Evolutionary conservation across 2,329 filamentous ascomycete species (phyloP).

Genomic region (Xylariales sp.): DNA sequence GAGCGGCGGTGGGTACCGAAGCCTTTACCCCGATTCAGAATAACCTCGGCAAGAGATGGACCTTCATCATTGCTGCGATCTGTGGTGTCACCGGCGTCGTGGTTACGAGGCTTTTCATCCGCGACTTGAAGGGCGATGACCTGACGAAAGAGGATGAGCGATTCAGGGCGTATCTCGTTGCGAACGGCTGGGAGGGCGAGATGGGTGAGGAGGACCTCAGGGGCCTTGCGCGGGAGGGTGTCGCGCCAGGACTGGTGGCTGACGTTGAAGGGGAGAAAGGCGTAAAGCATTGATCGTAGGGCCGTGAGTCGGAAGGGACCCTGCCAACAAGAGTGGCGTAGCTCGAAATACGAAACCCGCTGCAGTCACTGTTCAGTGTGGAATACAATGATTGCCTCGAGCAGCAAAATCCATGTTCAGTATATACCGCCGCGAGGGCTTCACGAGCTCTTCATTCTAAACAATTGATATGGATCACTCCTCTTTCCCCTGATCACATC

Average conservation of each 20-base stretch:
- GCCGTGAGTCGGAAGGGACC: too few species aligned
- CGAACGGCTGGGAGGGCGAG: conserved; percentile 40
- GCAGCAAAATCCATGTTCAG: too few species aligned
- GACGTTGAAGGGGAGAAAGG: conserved; percentile 4
- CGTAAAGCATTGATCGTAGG: background rate
- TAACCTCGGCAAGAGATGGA: conserved; percentile 42
- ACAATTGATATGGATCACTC: too few species aligned
- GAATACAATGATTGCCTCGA: too few species aligned
- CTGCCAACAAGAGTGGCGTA: too few species aligned
- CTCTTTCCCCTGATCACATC: too few species aligned
- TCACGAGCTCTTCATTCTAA: too few species aligned
- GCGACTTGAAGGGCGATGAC: conserved; percentile 40
- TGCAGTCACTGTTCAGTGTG: too few species aligned
- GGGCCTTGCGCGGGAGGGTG: conserved; percentile 5
- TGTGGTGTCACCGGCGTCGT: conserved; percentile 42
- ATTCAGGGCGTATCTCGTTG: conserved; percentile 38
- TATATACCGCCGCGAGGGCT: too few species aligned
- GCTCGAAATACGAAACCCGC: too few species aligned
- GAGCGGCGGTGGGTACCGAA: conserved; percentile 46
- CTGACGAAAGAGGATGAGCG: conserved; percentile 36
- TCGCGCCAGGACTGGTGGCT: conserved; percentile 5
- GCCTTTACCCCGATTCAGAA: conserved; percentile 43
- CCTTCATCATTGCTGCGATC: conserved; percentile 48
- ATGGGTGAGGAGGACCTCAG: conserved; percentile 28
- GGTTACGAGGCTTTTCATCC: conserved; percentile 44